Conservation (phyloP, 257 asterid species). For the Solanum pimpinellifolium region DNA sequence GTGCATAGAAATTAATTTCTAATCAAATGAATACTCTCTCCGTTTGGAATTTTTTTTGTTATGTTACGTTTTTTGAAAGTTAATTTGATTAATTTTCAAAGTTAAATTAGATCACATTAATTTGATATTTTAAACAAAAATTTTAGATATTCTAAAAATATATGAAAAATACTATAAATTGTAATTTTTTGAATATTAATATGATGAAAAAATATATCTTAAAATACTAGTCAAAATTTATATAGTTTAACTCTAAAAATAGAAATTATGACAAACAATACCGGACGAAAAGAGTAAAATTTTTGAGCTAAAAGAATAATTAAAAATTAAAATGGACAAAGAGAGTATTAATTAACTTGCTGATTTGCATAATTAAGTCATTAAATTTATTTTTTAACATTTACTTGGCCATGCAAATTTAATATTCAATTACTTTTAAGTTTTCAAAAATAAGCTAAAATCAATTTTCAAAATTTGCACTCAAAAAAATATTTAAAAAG, state of each 20-base stretch:
- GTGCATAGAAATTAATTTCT: neutral
- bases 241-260: no score
- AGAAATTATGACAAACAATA: no score
- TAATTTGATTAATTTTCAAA: no score
- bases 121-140: no score
- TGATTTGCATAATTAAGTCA: neutral
- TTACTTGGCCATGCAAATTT: neutral
- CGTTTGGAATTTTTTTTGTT: no score
- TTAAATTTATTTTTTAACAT: neutral
- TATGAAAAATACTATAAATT: no score
- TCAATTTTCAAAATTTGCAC: neutral
- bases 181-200: no score
- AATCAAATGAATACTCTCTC: neutral
- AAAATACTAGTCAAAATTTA: no score
- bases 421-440: neutral
- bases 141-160: no score
- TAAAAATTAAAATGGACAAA: neutral
- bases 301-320: neutral
- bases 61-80: fast-evolving
- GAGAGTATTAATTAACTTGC: neutral
- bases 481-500: neutral
- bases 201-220: no score
- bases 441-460: neutral
- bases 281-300: fast-evolving
- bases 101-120: no score